phyloP scores from a whole-genome alignment of 148 eudicot species.

The Rhododendron kiyosumense region DNA sequence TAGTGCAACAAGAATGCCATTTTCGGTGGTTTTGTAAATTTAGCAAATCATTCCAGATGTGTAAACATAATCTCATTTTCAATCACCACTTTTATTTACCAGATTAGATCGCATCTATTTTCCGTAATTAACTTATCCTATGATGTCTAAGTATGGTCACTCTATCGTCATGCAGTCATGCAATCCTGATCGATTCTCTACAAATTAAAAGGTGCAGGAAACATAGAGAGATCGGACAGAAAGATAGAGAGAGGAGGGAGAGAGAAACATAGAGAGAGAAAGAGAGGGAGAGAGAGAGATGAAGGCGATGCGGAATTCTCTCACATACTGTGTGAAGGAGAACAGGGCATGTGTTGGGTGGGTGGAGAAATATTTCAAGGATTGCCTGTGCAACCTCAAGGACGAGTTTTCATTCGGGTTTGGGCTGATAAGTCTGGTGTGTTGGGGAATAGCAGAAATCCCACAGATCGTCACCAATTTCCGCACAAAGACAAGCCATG shows the following conservation, averaged over 20 bases:
- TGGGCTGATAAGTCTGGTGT: slow-evolving; percentile 63
- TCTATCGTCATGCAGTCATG: background rate
- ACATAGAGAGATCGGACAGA: background rate
- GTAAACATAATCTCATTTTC: background rate
- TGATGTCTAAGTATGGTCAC: background rate
- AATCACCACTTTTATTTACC: background rate
- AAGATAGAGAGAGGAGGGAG: background rate
- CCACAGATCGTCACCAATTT: slow-evolving; percentile 97
- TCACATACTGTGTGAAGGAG: slow-evolving; percentile 57
- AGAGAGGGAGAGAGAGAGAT: slow-evolving; percentile 6
- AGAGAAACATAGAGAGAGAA: background rate
- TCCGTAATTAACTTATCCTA: background rate
- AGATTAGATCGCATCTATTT: background rate
- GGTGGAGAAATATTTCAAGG: slow-evolving; percentile 70
- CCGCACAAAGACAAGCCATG: slow-evolving; percentile 85
- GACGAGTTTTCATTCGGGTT: slow-evolving; percentile 77
- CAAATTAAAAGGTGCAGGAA: background rate
- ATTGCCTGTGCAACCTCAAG: slow-evolving; percentile 62
- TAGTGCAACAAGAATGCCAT: background rate
- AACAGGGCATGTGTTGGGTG: slow-evolving; percentile 55
- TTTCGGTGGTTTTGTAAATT: background rate
- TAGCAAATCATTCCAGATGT: background rate
- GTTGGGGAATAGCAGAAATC: slow-evolving; percentile 94
- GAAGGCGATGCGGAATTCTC: slow-evolving; percentile 15
- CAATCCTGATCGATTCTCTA: background rate